Percentiles rank a stretch among this genome's conserved stretches.
Evolutionary conservation across 306 rosid genomes (phyloP).

Genomic region (Cyclanthera cordifolia): DNA sequence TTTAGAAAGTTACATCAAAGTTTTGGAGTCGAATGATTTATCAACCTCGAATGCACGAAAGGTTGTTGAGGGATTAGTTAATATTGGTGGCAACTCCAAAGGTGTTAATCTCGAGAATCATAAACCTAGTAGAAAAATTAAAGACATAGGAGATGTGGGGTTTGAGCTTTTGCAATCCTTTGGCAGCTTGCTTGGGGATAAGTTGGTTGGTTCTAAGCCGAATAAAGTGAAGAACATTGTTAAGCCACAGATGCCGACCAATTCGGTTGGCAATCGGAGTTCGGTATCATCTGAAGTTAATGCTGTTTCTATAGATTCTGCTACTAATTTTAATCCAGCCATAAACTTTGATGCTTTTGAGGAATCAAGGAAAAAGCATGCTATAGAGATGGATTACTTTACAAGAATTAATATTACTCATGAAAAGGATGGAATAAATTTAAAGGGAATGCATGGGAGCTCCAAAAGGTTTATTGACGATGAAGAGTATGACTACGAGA

Average conservation of each 20-base stretch:
- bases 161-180: slow-evolving; percentile 42
- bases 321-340: slow-evolving; percentile 19
- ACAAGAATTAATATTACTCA: slow-evolving; percentile 21
- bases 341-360: slow-evolving; percentile 23
- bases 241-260: slow-evolving; percentile 28
- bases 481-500: slow-evolving; percentile 31
- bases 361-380: slow-evolving; percentile 18
- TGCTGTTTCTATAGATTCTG: slow-evolving; percentile 28
- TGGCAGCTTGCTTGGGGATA: slow-evolving; percentile 50
- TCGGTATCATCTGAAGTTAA: slow-evolving; percentile 17
- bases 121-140: slow-evolving; percentile 39
- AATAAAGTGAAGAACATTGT: slow-evolving; percentile 33
- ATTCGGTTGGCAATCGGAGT: slow-evolving; percentile 22
- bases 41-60: slow-evolving; percentile 37
- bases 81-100: slow-evolving; percentile 32
- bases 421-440: slow-evolving; percentile 20
- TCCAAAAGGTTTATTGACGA: slow-evolving; percentile 15
- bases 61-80: slow-evolving; percentile 28
- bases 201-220: slow-evolving; percentile 28
- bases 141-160: slow-evolving; percentile 49
- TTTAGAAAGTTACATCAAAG: slow-evolving; percentile 45
- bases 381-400: slow-evolving; percentile 22
- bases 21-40: slow-evolving; percentile 30
- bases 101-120: slow-evolving; percentile 34
- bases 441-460: slow-evolving; percentile 21